Base-by-base conservation (phyloP, 78 protist species). In the Dictyostelium firmibasis region DNA sequence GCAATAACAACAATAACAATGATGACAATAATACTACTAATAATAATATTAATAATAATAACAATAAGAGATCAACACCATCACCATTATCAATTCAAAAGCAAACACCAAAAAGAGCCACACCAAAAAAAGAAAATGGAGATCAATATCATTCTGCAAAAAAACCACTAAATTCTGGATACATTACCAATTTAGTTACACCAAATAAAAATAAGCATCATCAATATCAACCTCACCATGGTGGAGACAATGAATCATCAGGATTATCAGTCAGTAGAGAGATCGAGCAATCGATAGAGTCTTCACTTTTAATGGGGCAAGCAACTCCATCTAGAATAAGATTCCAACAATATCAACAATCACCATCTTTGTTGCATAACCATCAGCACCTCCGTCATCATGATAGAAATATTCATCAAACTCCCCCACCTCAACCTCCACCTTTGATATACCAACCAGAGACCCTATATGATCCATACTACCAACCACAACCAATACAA, bases 181-280 rank as follows among this genome's bases (percentile, higher is more conserved):
- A 72, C 18, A 72, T 72, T 31, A 72, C 79, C 13, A 72, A 72
- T 72, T 72, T 72, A 33, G 35, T 72, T 5, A 72, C 79, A 14
- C 79, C 79, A 72, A 72, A 72, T 72, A 72, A 72, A 72, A 72
- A 72, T 27, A 67, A 25, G 3, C 27, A 67, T 27, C 75, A 67
- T 4, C 75, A 67, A 67, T 35, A 67, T 20, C 31, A 50, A 50
- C 62, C 57, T 44, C 62, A 57, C 20, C 67, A 18, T 33, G 8
- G 33, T 33, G 44, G 79, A 27, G 75, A 27, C 16, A 72, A 72
- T 72, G 79, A 72, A 9, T 57, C 67, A 16, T 72, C 79, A 72
- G 44, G n/a, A 33, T 18, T 72, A 33, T 72, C 79, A 72, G 79
- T 72, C 33, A 72, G 79, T 33, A 72, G 79, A 72, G 79, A 72